phyloP scores from a whole-genome alignment of 1,284 basidiomycete genomes.

The Entoloma clypeatum region DNA sequence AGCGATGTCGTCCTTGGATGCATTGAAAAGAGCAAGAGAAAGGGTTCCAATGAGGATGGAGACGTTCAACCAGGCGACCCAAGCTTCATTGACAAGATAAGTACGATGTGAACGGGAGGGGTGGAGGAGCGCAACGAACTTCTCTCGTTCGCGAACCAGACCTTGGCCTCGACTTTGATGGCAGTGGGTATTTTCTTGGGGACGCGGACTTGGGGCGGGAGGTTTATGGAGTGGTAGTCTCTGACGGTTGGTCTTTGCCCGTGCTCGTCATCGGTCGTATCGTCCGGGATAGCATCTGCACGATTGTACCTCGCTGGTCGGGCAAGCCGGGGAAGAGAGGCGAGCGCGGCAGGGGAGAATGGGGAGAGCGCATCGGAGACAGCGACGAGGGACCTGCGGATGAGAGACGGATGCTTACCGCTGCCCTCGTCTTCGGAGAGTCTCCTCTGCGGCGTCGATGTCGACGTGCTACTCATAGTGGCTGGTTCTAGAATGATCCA shows the following conservation, averaged over 20 bases:
- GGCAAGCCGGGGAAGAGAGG: conserved; percentile 55
- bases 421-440: conserved; percentile 10
- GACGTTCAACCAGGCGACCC: conserved; percentile 89
- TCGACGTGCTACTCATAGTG: conserved; percentile 12
- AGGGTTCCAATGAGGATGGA: conserved; percentile 85
- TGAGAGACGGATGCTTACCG: conserved; percentile 26
- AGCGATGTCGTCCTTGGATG: conserved; percentile 72
- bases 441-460: conserved; percentile 12
- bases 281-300: conserved; percentile 65
- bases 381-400: conserved; percentile 51
- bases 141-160: conserved; percentile 98
- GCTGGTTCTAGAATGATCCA: conserved; percentile 17
- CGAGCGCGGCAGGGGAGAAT: conserved; percentile 67
- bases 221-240: conserved; percentile 70
- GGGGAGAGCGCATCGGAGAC: conserved; percentile 60
- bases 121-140: conserved; percentile 45
- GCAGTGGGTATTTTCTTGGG: conserved; percentile 89
- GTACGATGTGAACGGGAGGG: not conserved
- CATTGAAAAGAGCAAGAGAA: conserved; percentile 85
- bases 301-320: conserved; percentile 62
- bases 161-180: conserved; percentile 93
- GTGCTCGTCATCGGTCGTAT: conserved; percentile 43
- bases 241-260: conserved; percentile 57
- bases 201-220: conserved; percentile 59
- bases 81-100: conserved; percentile 48